Conservation (phyloP, 768 basidiomycete species). For the Xerocomellus chrysenteron region DNA sequence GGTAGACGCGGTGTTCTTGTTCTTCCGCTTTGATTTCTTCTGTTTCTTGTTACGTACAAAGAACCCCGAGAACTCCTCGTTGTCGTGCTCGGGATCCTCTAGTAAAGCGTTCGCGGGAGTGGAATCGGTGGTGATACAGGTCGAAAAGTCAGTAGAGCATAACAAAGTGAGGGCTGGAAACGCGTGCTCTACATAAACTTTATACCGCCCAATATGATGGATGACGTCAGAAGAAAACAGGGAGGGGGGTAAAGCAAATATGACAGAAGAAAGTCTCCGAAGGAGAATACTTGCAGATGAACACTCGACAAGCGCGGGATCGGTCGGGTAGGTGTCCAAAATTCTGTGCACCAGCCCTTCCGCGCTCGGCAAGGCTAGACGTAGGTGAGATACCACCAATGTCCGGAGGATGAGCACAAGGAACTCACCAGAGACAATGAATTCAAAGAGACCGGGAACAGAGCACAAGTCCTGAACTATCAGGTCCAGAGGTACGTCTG, state of each 20-base stretch:
- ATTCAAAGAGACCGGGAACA: constrained; percentile 27
- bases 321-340: constrained; percentile 33
- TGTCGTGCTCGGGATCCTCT: constrained; percentile 4
- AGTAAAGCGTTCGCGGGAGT: not conserved
- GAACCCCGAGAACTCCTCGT: constrained; percentile 5
- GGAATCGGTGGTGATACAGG: not conserved
- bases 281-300: constrained; percentile 27
- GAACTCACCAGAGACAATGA: constrained; percentile 29
- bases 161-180: constrained; percentile 21
- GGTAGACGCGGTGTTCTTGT: constrained; percentile 3
- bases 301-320: constrained; percentile 16
- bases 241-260: constrained; percentile 23
- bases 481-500: constrained; percentile 19
- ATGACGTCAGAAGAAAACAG: constrained; percentile 10
- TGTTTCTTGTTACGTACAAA: constrained; percentile 25
- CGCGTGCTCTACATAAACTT: constrained; percentile 24
- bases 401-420: not conserved
- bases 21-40: constrained; percentile 25
- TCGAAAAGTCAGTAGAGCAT: constrained; percentile 11
- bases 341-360: constrained; percentile 27
- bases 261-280: constrained; percentile 22
- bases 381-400: not conserved
- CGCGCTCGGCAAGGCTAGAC: constrained; percentile 15
- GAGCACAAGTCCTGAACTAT: constrained; percentile 30
- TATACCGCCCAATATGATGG: constrained; percentile 18